Evolutionary conservation across 345 rosid genomes (phyloP), one percentile per base, ranked within the genome.

Genomic region (Linum usitatissimum): DNA sequence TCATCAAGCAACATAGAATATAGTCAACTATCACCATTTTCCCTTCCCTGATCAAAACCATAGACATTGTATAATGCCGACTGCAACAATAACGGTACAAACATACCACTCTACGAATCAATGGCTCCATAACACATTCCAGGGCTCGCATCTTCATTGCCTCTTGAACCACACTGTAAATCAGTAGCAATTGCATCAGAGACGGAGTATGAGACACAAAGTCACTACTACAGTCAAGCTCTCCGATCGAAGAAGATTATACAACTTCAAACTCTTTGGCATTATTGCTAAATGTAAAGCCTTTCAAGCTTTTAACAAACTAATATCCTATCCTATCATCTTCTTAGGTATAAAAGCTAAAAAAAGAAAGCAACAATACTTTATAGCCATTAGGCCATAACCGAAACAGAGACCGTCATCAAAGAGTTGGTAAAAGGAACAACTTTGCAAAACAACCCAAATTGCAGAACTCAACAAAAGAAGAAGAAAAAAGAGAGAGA

Each of bases 51-150:
- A 6, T 18, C 4, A 20, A 8, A 55, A 18, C 6, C 12, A 28
- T 19, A 9, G 59, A 20, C 9, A 55, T 9, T 8, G 30, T 18
- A 55, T 34, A 34, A 34, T 34, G 38, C 5, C 38, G 6, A 45
- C 58, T 53, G 61, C n/a, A 54, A 45, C 19, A 39, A 6, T 3
- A 60, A 39, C 38, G 51, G 14, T 61, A 55, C 36, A 61, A 36
- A 69, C 91, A 7, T 79, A 93, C 99, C 96, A 93, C 99, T 73
- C 83, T 83, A 42, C 99, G 96, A 65, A 93, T 84, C 75, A 93
- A 76, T 8, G 99, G 99, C 81, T 89, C 98, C 49, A 92, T 76
- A 82, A 81, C 78, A 6, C 93, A 96, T 78, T 87, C 98, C 69
- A 92, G 82, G 65, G 80, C 71, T 68, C 78, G 83, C 76, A 80